Conservation (phyloP, 2,329 filamentous ascomycete species). For the Purpureocillium takamizusanense region DNA sequence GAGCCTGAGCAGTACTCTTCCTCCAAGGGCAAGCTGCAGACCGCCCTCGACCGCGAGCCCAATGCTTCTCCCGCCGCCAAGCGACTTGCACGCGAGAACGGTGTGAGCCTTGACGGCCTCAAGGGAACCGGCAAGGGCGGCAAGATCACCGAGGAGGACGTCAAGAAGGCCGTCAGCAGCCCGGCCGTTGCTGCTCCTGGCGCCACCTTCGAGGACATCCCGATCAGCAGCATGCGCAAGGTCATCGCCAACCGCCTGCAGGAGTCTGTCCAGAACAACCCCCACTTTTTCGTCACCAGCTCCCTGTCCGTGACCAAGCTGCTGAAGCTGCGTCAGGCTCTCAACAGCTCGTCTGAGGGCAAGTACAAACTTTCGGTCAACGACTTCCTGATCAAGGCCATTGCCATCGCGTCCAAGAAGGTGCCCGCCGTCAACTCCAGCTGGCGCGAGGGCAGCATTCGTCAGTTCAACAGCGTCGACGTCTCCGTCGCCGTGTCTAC, state of each 20-base stretch:
- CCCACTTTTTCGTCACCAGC: constrained; percentile 94
- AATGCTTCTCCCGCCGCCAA: constrained; percentile 65
- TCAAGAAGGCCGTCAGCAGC: constrained; percentile 72
- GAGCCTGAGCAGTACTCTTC: constrained; percentile 63
- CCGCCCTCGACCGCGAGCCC: constrained; percentile 74
- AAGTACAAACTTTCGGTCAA: constrained; percentile 99
- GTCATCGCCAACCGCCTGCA: constrained; percentile 87
- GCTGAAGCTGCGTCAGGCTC: constrained; percentile 85
- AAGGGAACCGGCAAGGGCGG: constrained; percentile 84
- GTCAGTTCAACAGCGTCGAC: constrained; percentile 87
- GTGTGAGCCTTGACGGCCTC: constrained; percentile 64
- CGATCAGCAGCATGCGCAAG: constrained; percentile 92
- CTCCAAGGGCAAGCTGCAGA: constrained; percentile 69
- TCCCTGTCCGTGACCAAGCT: constrained; percentile 90
- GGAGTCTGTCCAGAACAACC: constrained; percentile 85
- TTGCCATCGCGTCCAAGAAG: constrained; percentile 80
- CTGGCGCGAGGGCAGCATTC: constrained; percentile 85
- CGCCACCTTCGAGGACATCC: constrained; percentile 72
- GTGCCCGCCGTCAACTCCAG: constrained; percentile 93
- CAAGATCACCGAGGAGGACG: constrained; percentile 82
- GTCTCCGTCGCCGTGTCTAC: constrained; percentile 95
- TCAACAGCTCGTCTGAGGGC: constrained; percentile 82
- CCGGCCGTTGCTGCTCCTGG: constrained; percentile 44
- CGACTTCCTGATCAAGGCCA: constrained; percentile 98
- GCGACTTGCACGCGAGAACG: constrained; percentile 77